These are phyloP conservation scores for Neurospora sp. DNA, from an alignment of 495 filamentous ascomycete species.

Conservation along the genomic window DNA sequence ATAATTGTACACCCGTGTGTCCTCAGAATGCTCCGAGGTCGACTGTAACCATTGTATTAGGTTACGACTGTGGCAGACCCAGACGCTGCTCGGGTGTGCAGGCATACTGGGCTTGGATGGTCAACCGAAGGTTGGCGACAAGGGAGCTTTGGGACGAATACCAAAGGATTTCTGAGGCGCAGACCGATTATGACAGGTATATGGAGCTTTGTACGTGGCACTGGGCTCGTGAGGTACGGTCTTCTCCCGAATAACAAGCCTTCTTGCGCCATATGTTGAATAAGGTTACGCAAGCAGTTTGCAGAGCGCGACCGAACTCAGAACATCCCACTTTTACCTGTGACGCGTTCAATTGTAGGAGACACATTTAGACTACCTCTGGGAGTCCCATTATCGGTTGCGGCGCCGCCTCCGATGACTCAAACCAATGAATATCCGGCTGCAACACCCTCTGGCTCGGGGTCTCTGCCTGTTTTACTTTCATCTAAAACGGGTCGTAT, in stretches of 20 bases:
- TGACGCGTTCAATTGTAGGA: no score
- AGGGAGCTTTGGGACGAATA: neutral
- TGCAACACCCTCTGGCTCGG: no score
- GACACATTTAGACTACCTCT: no score
- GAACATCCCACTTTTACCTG: no score
- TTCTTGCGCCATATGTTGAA: neutral
- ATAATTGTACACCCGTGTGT: neutral
- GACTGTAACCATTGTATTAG: neutral
- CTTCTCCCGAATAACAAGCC: neutral
- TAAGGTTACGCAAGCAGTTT: neutral
- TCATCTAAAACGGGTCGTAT: no score
- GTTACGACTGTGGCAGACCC: neutral
- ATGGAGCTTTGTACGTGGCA: neutral
- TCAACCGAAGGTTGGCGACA: neutral
- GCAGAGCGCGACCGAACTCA: neutral
- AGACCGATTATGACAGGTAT: neutral
- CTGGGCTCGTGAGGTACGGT: neutral
- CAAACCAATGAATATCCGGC: no score
- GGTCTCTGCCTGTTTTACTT: no score
- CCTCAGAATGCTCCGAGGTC: neutral
- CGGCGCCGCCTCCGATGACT: no score
- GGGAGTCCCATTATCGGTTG: no score
- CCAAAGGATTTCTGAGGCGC: neutral
- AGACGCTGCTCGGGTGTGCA: neutral
- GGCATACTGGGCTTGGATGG: neutral